Evolutionary conservation across 306 rosid species (phyloP), one percentile per base, ranked within the genome.

Genomic region (Hippophae rhamnoides): DNA sequence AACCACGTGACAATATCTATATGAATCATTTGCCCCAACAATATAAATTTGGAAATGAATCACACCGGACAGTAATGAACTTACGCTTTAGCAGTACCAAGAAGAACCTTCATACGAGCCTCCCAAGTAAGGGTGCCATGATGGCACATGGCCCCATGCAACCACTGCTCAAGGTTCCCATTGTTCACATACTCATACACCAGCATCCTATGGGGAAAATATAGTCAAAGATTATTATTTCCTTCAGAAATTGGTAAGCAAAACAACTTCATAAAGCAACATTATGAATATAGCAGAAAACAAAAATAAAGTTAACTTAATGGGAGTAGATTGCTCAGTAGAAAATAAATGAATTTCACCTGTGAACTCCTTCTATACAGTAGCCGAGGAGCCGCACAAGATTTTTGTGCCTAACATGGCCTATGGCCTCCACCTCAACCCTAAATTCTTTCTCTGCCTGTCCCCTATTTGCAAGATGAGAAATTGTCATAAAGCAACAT

Each of bases 341-440:
- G 2, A 61, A 62, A 41, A 48, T 27, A 9, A 38, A 58, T 44
- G 56, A 67, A 70, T 63, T 42, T 58, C 60, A 87, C 98, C 98
- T 87, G 71, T 87, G 82, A 70, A 87, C 96, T 61, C 96, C 98
- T 78, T 90, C 98, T 18, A 87, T 62, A 58, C 98, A 90, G 69
- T 83, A 90, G 61, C 98, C 98, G 10, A 90, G 82, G n/a, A 90
- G 79, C 25, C 96, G 96, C 54, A 87, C 98, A 50, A 90, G 96
- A 79, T 90, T 89, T 71, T 90, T 90, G 71, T 90, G 98, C 64
- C 95, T 77, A 68, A 90, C 96, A 79, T 90, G 96, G 43, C 98
- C 98, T 63, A 90, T 90, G 48, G 98, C 98, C 76, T 90, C 98
- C 76, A 90, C 98, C 81, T 90, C 96, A 69, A 90, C 98, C 71